A percentile compares a stretch with the other conserved stretches of the same genome.
Conservation (phyloP, 2,329 filamentous ascomycete species). For the Nemania sp. region DNA sequence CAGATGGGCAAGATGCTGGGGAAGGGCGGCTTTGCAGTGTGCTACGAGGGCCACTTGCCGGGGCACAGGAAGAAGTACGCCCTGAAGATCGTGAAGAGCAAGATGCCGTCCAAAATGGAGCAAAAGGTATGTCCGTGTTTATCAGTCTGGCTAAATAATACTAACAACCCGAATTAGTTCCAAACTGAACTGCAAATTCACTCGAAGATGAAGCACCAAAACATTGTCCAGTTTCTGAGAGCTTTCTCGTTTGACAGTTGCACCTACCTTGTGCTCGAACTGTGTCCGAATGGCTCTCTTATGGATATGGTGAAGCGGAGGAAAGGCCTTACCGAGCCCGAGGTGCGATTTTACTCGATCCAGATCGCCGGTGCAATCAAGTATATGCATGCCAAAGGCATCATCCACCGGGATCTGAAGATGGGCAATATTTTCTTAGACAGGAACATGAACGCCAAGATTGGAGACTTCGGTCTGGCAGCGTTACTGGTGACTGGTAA, state of each 20-base stretch:
- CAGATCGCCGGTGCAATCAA: slow-evolving; percentile 97
- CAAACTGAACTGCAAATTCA: slow-evolving; percentile 93
- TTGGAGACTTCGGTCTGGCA: slow-evolving; percentile 94
- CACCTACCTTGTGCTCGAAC: slow-evolving; percentile 91
- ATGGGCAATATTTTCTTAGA: slow-evolving; percentile 98
- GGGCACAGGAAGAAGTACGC: slow-evolving; percentile 70
- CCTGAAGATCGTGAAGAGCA: slow-evolving; percentile 81
- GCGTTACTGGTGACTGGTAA: slow-evolving; percentile 88
- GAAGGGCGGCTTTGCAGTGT: slow-evolving; percentile 82
- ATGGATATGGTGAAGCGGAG: slow-evolving; percentile 97
- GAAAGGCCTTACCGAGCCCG: slow-evolving; percentile 87
- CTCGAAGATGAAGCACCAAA: slow-evolving; percentile 94
- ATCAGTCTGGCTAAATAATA: neutral
- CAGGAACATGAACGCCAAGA: slow-evolving; percentile 93
- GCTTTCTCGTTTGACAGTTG: slow-evolving; percentile 88
- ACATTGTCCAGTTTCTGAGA: slow-evolving; percentile 93
- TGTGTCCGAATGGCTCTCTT: slow-evolving; percentile 93
- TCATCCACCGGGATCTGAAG: slow-evolving; percentile 95
- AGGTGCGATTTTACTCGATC: slow-evolving; percentile 90
- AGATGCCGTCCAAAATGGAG: slow-evolving; percentile 81
- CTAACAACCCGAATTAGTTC: slow-evolving; percentile 50
- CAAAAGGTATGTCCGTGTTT: slow-evolving; percentile 66
- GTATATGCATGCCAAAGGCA: slow-evolving; percentile 93
- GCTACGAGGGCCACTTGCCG: slow-evolving; percentile 71
- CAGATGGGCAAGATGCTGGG: slow-evolving; percentile 74